Percentiles rank a stretch among this genome's conserved stretches.
Conservation (phyloP, 345 rosid genomes). For the Euphorbia tirucalli region DNA sequence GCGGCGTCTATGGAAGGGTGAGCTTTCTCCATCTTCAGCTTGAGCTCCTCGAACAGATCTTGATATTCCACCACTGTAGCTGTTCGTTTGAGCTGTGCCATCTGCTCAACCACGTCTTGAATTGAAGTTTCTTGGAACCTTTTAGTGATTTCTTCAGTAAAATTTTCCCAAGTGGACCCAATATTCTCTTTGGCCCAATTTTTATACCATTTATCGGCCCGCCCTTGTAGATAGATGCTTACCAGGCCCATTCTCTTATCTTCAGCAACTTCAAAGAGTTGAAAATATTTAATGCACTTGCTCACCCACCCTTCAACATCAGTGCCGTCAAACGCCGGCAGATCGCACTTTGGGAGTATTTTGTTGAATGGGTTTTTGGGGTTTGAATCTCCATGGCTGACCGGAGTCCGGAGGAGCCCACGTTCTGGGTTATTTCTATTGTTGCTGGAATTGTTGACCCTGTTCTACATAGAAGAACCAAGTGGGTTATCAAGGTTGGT, state of each 20-base stretch:
- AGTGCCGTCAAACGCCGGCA: not conserved
- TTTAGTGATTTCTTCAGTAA: not conserved
- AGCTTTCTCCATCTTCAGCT: not conserved
- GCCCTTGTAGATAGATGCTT: not conserved
- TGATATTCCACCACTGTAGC: not conserved
- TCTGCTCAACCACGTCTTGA: not conserved
- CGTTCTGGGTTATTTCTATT: too few species aligned
- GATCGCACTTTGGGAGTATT: not conserved
- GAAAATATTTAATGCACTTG: not conserved
- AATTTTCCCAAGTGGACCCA: not conserved
- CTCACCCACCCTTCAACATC: not conserved
- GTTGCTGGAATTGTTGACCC: too few species aligned
- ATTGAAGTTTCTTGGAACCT: not conserved
- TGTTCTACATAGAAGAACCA: too few species aligned
- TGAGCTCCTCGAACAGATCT: not conserved
- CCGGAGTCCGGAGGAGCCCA: too few species aligned
- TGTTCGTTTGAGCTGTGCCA: not conserved
- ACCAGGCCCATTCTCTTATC: not conserved
- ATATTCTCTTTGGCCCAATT: not conserved
- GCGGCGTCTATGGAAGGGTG: not conserved
- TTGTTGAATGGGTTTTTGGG: too few species aligned
- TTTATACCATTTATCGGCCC: not conserved
- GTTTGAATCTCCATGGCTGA: too few species aligned
- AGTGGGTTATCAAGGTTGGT: too few species aligned
- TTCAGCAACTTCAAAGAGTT: not conserved